phyloP scores from a whole-genome alignment of 768 basidiomycete genomes.

The Leccinellum rugosiceps region DNA sequence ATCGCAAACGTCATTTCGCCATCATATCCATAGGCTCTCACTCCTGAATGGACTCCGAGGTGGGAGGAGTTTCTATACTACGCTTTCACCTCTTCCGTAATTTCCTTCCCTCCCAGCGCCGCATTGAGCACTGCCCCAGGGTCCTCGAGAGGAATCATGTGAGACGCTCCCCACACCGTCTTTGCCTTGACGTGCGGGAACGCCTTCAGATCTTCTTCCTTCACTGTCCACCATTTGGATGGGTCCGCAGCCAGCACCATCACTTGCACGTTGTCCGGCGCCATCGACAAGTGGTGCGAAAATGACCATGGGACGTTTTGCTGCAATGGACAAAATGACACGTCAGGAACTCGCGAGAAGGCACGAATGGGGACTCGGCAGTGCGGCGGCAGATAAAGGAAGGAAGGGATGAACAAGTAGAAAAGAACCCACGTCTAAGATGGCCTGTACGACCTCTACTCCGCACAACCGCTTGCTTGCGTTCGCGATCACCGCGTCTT shows the following conservation, averaged over 20 bases:
- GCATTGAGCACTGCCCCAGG: conserved; percentile 14
- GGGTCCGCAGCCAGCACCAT: conserved; percentile 15
- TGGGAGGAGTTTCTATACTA: too few relatives aligned
- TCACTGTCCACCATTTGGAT: neutral
- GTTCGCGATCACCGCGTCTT: conserved; percentile 1
- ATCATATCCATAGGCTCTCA: too few relatives aligned
- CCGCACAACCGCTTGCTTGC: conserved; percentile 4
- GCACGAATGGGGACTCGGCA: neutral
- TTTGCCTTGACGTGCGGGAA: conserved; percentile 5
- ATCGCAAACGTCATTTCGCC: too few relatives aligned
- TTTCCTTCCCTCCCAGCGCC: conserved; percentile 3
- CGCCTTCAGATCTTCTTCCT: neutral
- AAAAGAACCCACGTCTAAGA: conserved; percentile 8
- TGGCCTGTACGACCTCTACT: conserved; percentile 1
- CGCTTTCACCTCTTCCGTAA: neutral
- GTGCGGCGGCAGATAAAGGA: neutral
- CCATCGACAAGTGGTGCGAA: neutral
- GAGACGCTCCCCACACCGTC: conserved; percentile 11
- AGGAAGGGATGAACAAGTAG: too few relatives aligned
- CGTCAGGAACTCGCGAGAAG: neutral
- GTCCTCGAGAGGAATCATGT: conserved; percentile 11
- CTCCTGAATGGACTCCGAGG: too few relatives aligned
- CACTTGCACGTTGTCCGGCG: conserved; percentile 9
- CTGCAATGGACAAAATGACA: neutral
- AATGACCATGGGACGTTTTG: conserved; percentile 25